Conservation (phyloP, 805 yeast species). For the Starmerella sp. region DNA sequence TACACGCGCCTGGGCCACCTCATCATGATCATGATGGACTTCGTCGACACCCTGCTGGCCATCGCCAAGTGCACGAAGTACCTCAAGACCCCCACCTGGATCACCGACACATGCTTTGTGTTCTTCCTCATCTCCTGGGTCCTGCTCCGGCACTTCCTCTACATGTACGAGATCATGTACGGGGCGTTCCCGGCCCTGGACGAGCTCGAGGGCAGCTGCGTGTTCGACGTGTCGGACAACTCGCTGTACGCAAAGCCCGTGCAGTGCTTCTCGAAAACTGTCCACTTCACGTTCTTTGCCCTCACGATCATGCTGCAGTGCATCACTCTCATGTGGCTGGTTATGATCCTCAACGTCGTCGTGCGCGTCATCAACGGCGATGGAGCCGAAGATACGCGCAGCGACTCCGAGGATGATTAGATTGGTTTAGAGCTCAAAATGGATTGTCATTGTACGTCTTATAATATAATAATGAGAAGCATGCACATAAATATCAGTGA, state of each 20-base stretch:
- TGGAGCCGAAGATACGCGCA: constrained; percentile 77
- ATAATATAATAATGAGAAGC: background rate
- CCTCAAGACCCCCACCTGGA: constrained; percentile 40
- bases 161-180: constrained; percentile 54
- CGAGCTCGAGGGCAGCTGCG: constrained; percentile 29
- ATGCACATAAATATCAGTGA: background rate
- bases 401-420: constrained; percentile 47
- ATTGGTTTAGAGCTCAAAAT: background rate
- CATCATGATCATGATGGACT: constrained; percentile 69
- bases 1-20: constrained; percentile 70
- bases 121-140: constrained; percentile 62
- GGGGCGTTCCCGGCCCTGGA: constrained; percentile 38
- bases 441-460: background rate
- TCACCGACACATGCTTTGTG: constrained; percentile 61
- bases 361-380: constrained; percentile 56
- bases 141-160: constrained; percentile 57
- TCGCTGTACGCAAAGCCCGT: constrained; percentile 12
- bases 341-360: constrained; percentile 59
- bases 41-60: constrained; percentile 61
- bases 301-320: constrained; percentile 57
- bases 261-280: constrained; percentile 28
- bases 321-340: constrained; percentile 62
- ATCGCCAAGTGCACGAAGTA: constrained; percentile 70
- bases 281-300: constrained; percentile 37
- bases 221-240: constrained; percentile 21